Evolutionary conservation across 306 rosid genomes (phyloP).

Genomic region (Leucaena leucocephala): DNA sequence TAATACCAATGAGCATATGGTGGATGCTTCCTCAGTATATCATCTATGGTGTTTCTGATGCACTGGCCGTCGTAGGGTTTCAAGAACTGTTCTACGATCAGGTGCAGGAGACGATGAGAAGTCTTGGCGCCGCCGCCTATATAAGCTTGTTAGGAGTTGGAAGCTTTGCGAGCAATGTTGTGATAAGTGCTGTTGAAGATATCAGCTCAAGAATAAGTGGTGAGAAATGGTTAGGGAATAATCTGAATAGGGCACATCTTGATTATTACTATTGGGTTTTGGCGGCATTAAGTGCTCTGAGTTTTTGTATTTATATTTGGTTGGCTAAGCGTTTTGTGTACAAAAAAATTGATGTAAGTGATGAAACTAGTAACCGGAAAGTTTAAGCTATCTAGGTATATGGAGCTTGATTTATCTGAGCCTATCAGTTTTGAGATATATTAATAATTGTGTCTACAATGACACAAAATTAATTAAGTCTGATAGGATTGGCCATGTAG

Average conservation of each 20-base stretch:
- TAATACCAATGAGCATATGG: slow-evolving; percentile 64
- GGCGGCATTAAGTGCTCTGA: slow-evolving; percentile 61
- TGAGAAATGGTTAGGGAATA: slow-evolving; percentile 58
- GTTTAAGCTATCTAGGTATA: slow-evolving; percentile 10
- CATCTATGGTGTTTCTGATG: slow-evolving; percentile 22
- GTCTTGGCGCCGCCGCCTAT: slow-evolving; percentile 77
- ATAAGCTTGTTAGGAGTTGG: slow-evolving; percentile 63
- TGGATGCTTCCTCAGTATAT: slow-evolving; percentile 81
- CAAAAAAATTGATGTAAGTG: slow-evolving; percentile 48
- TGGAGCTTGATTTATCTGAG: too few relatives aligned
- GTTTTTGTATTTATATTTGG: slow-evolving; percentile 53
- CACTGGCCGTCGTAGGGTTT: slow-evolving; percentile 50
- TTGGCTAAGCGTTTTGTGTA: slow-evolving; percentile 55
- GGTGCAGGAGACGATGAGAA: slow-evolving; percentile 64
- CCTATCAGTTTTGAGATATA: too few relatives aligned
- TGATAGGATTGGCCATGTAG: background rate
- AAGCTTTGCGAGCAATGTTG: slow-evolving; percentile 49
- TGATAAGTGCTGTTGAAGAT: slow-evolving; percentile 47
- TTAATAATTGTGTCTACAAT: background rate
- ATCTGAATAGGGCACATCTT: slow-evolving; percentile 66
- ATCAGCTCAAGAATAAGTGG: slow-evolving; percentile 35
- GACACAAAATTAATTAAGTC: background rate
- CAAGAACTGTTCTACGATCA: slow-evolving; percentile 75
- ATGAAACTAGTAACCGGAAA: slow-evolving; percentile 7
- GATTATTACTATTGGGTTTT: slow-evolving; percentile 66